Base-by-base conservation (phyloP, 257 asterid genomes). In the Jaltomata sinuosa region DNA sequence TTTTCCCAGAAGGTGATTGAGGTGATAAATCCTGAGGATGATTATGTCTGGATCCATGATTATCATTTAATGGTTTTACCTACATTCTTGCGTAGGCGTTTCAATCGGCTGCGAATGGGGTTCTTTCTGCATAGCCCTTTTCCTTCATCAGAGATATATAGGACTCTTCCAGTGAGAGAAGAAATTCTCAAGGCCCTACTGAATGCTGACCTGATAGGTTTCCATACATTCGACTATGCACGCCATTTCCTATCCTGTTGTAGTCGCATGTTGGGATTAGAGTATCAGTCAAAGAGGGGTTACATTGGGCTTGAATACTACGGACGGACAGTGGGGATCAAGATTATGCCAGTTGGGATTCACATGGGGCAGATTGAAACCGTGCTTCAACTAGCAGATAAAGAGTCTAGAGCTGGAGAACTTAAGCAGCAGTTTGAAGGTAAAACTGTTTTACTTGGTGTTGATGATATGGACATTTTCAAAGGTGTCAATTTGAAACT, bases 11-110 rank as follows among this genome's bases (percentile, higher is more conserved):
- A 87, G 84, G 93, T 90, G 62, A 90, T 87, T 65, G 93, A 90
- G 87, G 93, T 90, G 84, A 90, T 90, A 79, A 90, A 90, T 85
- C 93, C 93, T 4, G 93, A 90, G 53, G 93, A 90, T 49, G 93
- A 90, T 62, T 90, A 86, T 67, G 89, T 90, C 36, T 90, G 93
- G 93, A 87, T 90, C 67, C 90, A 90, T 79, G 93, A 90, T 84
- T 90, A 90, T 85, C 93, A 90, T 87, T 83, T 90, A 19, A 90
- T 90, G 93, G 93, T 90, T 71, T 52, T 90, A 85, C 93, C 93
- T 22, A 89, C 89, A 80, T 86, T 90, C 85, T 86, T 90, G 88
- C 83, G 93, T 49, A 84, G 91, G 87, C 88, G 89, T 15, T 90
- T 90, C 65, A 89, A 86, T 83, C 81, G 90, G 65, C 49, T 90